Base-by-base conservation (phyloP, 257 asterid genomes). In the Plantago major region DNA sequence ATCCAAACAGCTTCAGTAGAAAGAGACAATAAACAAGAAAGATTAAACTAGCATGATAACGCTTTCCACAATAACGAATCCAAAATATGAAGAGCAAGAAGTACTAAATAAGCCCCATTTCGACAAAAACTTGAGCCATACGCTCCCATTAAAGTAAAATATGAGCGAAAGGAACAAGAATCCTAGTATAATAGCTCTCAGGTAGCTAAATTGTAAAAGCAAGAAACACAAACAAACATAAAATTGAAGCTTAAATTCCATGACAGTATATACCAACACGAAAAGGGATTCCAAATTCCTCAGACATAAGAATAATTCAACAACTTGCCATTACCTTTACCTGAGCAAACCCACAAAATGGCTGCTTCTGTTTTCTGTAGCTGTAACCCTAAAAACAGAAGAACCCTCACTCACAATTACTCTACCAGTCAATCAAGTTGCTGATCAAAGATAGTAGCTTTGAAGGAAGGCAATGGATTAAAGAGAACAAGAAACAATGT, bases 121-220 rank as follows among this genome's bases (percentile, higher is more conserved):
- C 73, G 65, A 47, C 80, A 68, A 69, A n/a, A 71, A 58, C 82
- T 79, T 71, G 37, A 67, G 75, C 76, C 68, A 45, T 40, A 82
- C 80, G 52, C 78, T 71, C 67, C 50, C 61, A 14, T 56, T 46
- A 66, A 63, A 69, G 55, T 30, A 66, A 48, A 43, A 75, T 81
- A 60, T 62, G 60, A 7, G 52, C 58, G 66, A 51, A 55, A 72
- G 66, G 66, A 72, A 60, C 60, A 40, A 58, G 63, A 61, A 70
- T 43, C 73, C 66, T 58, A 48, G 47, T 46, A 42, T 15, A 63
- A 46, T 67, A 33, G 40, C 40, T 33, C 40, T 33, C 7, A 33
- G 40, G 8, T 33, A 33, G 40, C 6, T 18, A 54, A 56, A 58
- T 40, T 52, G 46, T 17, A 51, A 18, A 17, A 54, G 0, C 61